A percentile compares a stretch with the other conserved stretches of the same genome.
These are phyloP conservation scores for Rhizophora mangle DNA, from an alignment of 345 rosid species.

Conservation along the genomic window DNA sequence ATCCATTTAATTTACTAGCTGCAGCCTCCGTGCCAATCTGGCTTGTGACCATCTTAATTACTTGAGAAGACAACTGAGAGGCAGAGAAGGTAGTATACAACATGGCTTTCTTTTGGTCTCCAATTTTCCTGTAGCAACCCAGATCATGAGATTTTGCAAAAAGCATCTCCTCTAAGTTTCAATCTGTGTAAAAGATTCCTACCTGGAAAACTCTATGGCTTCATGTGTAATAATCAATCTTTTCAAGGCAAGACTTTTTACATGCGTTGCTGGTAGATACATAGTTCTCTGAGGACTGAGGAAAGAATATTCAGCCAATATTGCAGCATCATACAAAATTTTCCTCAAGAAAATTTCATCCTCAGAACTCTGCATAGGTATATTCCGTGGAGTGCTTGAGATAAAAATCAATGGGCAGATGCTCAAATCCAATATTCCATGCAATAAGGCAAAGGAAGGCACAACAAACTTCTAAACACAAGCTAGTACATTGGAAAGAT, in stretches of 20 bases:
- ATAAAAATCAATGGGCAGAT: neutral
- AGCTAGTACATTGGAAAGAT: too few relatives aligned
- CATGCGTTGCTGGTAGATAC: constrained; percentile 23
- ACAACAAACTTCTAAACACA: too few relatives aligned
- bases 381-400: neutral
- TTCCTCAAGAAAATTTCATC: constrained; percentile 37
- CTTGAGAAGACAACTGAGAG: constrained; percentile 35
- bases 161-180: constrained; percentile 2
- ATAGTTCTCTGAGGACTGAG: constrained; percentile 27
- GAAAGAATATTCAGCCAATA: constrained; percentile 54
- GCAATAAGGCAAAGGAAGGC: neutral
- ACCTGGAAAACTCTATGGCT: constrained; percentile 53
- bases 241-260: constrained; percentile 40
- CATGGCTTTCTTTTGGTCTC: constrained; percentile 45
- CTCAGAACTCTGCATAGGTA: constrained; percentile 41
- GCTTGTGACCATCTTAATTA: constrained; percentile 32
- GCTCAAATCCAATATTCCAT: neutral
- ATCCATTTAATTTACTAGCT: constrained; percentile 24
- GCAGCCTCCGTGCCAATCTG: constrained; percentile 33
- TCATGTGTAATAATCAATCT: constrained; percentile 47
- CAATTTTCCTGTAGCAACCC: constrained; percentile 33
- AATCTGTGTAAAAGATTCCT: constrained; percentile 9
- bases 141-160: constrained; percentile 8
- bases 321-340: constrained; percentile 43
- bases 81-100: constrained; percentile 39